Evolutionary conservation across 106 monocot genomes (phyloP).

Genomic region (Allium cepa): DNA sequence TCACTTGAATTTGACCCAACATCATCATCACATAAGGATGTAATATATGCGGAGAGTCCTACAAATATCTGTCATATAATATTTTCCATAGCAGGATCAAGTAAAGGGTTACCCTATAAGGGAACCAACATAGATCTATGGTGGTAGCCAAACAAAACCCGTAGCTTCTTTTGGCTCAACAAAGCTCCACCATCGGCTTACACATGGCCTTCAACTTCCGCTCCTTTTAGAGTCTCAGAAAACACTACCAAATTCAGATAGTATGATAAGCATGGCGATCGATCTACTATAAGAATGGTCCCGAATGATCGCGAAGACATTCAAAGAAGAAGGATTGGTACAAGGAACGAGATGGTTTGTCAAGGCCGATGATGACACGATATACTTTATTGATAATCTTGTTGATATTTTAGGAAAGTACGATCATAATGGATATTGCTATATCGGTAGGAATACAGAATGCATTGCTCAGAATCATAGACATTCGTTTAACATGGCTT

Average conservation of each 20-base stretch:
- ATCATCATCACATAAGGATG: background rate
- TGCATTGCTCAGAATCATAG: slow-evolving; percentile 33
- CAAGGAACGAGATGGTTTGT: slow-evolving; percentile 8
- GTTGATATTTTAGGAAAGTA: slow-evolving; percentile 23
- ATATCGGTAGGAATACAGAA: slow-evolving; percentile 44
- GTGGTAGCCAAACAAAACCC: slow-evolving; percentile 9
- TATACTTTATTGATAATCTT: slow-evolving; percentile 30
- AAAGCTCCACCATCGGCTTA: background rate
- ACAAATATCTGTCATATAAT: slow-evolving; percentile 6
- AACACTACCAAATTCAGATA: background rate
- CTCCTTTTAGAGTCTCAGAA: slow-evolving; percentile 8
- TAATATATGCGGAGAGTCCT: background rate
- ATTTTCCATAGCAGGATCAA: background rate
- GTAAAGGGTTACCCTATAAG: background rate
- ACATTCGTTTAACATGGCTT: slow-evolving; percentile 43
- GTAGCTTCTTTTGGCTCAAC: slow-evolving; percentile 2
- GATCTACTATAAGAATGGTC: background rate
- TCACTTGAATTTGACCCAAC: background rate
- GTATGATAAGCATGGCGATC: slow-evolving; percentile 5
- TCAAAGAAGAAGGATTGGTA: background rate
- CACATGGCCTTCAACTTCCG: slow-evolving; percentile 7
- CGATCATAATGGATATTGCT: slow-evolving; percentile 34
- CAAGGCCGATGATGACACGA: slow-evolving; percentile 12
- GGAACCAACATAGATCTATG: slow-evolving; percentile 4
- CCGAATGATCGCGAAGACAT: slow-evolving; percentile 6